Conservation (phyloP, 1,139 yeast genomes). For the Sugiyamaella sp. region DNA sequence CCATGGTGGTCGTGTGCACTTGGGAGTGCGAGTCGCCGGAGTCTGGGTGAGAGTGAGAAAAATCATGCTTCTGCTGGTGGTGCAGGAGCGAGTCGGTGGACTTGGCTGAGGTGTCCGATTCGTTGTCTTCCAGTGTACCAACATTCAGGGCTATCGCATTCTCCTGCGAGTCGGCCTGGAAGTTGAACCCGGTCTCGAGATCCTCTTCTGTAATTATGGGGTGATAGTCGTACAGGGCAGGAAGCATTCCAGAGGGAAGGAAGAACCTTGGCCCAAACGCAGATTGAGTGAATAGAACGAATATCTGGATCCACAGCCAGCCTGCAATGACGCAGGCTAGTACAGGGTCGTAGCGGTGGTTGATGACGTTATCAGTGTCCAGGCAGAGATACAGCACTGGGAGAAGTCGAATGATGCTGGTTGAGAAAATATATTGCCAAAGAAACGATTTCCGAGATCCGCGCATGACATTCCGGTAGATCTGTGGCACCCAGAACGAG, state of each 20-base stretch:
- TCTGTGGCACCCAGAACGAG: conserved; percentile 92
- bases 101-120: conserved; percentile 12
- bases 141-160: conserved; percentile 22
- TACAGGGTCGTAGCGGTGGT: conserved; percentile 59
- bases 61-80: background rate
- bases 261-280: conserved; percentile 80
- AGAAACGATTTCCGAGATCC: conserved; percentile 66
- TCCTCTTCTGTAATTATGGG: conserved; percentile 63
- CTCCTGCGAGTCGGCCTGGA: conserved; percentile 37
- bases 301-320: conserved; percentile 63
- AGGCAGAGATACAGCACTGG: conserved; percentile 69
- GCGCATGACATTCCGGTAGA: conserved; percentile 71
- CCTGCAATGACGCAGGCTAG: conserved; percentile 50
- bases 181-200: conserved; percentile 57
- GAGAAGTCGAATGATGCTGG: conserved; percentile 60
- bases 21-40: too few species aligned
- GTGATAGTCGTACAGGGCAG: conserved; percentile 82
- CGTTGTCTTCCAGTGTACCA: conserved; percentile 6
- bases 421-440: conserved; percentile 73
- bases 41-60: conserved; percentile 17
- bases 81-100: conserved; percentile 15
- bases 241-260: conserved; percentile 71
- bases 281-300: conserved; percentile 61
- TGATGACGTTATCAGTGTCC: conserved; percentile 47
- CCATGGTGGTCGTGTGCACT: conserved; percentile 44